Evolutionary conservation across 306 rosid species (phyloP), one percentile per base, ranked within the genome.

Genomic region (Prunus armeniaca): DNA sequence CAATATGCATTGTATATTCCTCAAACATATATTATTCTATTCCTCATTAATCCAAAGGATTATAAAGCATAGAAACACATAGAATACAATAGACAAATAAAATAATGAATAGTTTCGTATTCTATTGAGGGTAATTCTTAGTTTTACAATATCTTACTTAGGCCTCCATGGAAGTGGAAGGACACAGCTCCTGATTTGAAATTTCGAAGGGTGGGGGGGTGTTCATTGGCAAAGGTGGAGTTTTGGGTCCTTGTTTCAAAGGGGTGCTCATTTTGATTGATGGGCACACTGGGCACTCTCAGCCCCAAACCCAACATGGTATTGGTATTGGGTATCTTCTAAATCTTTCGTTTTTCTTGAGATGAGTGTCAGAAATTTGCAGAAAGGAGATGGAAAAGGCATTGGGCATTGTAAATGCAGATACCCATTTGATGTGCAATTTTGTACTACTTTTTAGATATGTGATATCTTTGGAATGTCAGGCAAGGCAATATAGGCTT

Each of bases 391-490:
- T 71, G 64, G 55, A 28, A 60, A 63, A 63, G 3, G 73, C 50
- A 67, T 74, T 76, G 84, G 85, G 56, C 83, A 79, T 82, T 83
- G 84, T 75, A 71, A 67, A 65, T 55, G 12, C 75, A 80, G 77
- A 65, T 64, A 69, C 58, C 22, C 43, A 43, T 71, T 71, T 73
- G 58, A 47, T 83, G 78, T n/a, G 65, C 74, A 67, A 57, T 58
- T 63, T 75, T 73, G 69, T 75, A 52, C 73, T 38, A 38, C 43
- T 38, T 38, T 32, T 38, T 55, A 82, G 84, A 77, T 80, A 79
- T 76, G 57, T 52, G 54, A 78, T 81, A 83, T 80, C 78, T 82
- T 80, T 78, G 78, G 78, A 83, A 86, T 88, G 93, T 80, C 88
- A 85, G 96, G 84, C 73, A 78, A 76, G 81, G 86, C 68, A 38